These are phyloP conservation scores for Nepenthes alata DNA, from an alignment of 179 eudicot species.

Conservation along the genomic window DNA sequence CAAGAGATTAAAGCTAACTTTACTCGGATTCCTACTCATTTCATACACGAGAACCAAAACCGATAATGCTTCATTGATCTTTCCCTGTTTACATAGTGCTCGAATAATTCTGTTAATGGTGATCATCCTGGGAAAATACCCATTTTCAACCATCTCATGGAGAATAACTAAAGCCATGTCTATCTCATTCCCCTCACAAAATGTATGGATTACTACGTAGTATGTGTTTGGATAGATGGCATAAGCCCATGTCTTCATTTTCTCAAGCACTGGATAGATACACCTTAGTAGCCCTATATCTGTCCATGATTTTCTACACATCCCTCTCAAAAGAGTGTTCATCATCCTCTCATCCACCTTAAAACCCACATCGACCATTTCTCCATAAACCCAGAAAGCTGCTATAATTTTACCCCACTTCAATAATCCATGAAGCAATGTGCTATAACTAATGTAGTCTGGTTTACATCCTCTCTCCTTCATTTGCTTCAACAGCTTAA, in stretches of 20 bases:
- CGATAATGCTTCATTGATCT: conserved; percentile 32
- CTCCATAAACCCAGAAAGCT: conserved; percentile 39
- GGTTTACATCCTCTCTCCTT: conserved; percentile 45
- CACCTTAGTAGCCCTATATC: conserved; percentile 23
- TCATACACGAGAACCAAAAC: conserved; percentile 32
- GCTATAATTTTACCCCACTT: conserved; percentile 48
- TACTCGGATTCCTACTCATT: conserved; percentile 25
- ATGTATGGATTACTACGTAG: conserved; percentile 46
- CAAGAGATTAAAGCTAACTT: conserved; percentile 38
- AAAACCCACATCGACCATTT: conserved; percentile 43
- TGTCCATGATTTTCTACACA: conserved; percentile 53
- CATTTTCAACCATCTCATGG: conserved; percentile 35
- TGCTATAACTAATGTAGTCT: conserved; percentile 53
- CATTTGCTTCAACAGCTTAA: conserved; percentile 47
- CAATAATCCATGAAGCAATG: conserved; percentile 67
- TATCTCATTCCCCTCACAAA: conserved; percentile 32
- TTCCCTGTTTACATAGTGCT: conserved; percentile 42
- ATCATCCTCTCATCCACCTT: conserved; percentile 59
- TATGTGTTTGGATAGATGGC: conserved; percentile 26
- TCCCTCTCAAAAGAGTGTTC: conserved; percentile 56
- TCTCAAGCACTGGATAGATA: conserved; percentile 37
- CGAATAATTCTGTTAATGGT: conserved; percentile 38
- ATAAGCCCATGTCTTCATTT: conserved; percentile 29
- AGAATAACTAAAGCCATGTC: conserved; percentile 36
- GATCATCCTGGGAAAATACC: conserved; percentile 41